Base-by-base conservation (phyloP, 257 asterid species). In the Solanum commersonii region DNA sequence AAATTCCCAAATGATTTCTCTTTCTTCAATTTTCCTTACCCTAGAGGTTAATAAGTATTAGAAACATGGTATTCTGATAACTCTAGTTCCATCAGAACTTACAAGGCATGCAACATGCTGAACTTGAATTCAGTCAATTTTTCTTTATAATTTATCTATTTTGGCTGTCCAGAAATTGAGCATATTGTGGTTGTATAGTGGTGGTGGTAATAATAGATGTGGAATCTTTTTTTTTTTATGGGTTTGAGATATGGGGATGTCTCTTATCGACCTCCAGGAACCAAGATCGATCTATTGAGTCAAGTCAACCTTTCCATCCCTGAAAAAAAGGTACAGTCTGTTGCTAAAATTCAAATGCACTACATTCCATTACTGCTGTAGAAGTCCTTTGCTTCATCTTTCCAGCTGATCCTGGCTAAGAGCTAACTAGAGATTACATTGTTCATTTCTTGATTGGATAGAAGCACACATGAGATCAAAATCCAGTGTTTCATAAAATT, bases 201-300 rank as follows among this genome's bases (percentile, higher is more conserved):
- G 71, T 34, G 49, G 6, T 18, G 79, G 44, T 59, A 87, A 33
- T 49, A 63, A 73, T 40, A 74, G 73, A 8, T 38, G 49, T 33
- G 76, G 16, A 29, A 71, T 52, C 86, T n/a, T 81, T 31, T 67
- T 74, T 34, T 34, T 84, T 77, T 83, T n/a, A 37, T 85, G 60
- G 14, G 46, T 73, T 77, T 67, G 94, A 97, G 99, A 84, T 95
- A 81, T n/a, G 92, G 91, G 93, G 95, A 91, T 29, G 90, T 95
- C 70, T 89, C 94, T 42, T 97, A 93, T 89, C 95, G 93, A 91
- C 94, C 97, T 84, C 98, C 98, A 33, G 99, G 98, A 89, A 96
- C 98, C 78, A 91, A 95, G 91, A 88, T 90, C 89, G 89, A 94
- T 92, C 96, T 97, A 87, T 90, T 97, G 92, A 89, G 92, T 86